Evolutionary conservation across 2,329 filamentous ascomycete species (phyloP).

Genomic region (Sporothrix globosa): DNA sequence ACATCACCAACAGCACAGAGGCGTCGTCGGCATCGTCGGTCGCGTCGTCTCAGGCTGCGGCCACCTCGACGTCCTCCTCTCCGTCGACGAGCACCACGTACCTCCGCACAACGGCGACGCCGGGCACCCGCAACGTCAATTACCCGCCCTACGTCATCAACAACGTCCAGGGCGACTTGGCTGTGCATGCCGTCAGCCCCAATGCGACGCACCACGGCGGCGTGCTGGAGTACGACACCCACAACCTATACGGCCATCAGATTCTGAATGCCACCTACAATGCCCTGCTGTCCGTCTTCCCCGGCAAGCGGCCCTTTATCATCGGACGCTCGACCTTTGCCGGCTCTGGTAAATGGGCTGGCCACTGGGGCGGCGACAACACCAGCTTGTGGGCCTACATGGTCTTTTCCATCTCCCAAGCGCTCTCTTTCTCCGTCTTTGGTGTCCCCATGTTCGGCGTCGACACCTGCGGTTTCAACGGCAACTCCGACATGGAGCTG

Average conservation of each 20-base stretch:
- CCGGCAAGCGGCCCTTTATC: constrained; percentile 76
- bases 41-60: constrained; percentile 46
- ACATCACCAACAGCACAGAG: constrained; percentile 69
- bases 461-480: constrained; percentile 78
- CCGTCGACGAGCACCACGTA: constrained; percentile 50
- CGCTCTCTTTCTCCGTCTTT: constrained; percentile 66
- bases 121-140: constrained; percentile 68
- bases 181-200: constrained; percentile 71
- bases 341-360: constrained; percentile 71
- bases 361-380: constrained; percentile 66
- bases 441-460: constrained; percentile 70
- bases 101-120: constrained; percentile 62
- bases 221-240: constrained; percentile 74
- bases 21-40: constrained; percentile 62
- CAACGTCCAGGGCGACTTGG: constrained; percentile 72
- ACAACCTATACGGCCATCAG: constrained; percentile 76
- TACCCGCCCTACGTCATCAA: constrained; percentile 77
- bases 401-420: constrained; percentile 59
- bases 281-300: constrained; percentile 65
- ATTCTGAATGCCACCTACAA: constrained; percentile 78
- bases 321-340: constrained; percentile 80
- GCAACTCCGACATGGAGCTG: constrained; percentile 66
- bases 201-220: constrained; percentile 79
- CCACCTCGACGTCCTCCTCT: constrained; percentile 34
- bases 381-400: constrained; percentile 61